Percentiles rank a stretch among this genome's conserved stretches.
Conservation (phyloP, 345 rosid species). For the Arabis alpina region DNA sequence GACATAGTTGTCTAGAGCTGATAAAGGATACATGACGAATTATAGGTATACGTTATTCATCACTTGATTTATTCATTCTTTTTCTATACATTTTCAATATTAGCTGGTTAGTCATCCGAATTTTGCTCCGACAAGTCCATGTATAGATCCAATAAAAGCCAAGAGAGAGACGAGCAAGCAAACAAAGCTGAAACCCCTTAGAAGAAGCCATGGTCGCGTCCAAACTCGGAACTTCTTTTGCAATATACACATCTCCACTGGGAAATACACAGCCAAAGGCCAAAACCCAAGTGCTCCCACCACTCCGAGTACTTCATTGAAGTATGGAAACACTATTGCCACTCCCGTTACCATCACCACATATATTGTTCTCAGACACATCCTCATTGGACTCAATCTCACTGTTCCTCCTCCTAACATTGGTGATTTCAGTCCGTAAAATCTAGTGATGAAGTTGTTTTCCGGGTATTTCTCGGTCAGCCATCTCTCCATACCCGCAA, state of each 20-base stretch:
- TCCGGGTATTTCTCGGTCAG: constrained; percentile 49
- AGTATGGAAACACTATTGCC: constrained; percentile 72
- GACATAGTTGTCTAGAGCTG: too few species aligned
- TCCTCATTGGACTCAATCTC: constrained; percentile 36
- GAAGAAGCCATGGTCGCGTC: constrained; percentile 61
- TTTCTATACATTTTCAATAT: neutral
- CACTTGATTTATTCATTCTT: neutral
- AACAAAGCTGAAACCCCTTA: constrained; percentile 48
- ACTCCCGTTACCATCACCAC: constrained; percentile 58
- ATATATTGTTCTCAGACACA: constrained; percentile 48
- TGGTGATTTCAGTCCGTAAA: constrained; percentile 47
- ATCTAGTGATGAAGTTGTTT: constrained; percentile 42
- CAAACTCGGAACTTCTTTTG: constrained; percentile 58
- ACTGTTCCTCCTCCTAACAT: constrained; percentile 36
- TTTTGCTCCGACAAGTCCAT: constrained; percentile 64
- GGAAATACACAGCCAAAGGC: constrained; percentile 80
- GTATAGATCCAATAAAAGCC: constrained; percentile 60
- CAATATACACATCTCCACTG: constrained; percentile 68
- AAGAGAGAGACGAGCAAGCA: constrained; percentile 52
- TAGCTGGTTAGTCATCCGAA: constrained; percentile 30
- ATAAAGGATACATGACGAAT: too few species aligned
- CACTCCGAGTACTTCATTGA: constrained; percentile 79
- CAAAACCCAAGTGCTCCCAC: constrained; percentile 76
- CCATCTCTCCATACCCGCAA: constrained; percentile 64
- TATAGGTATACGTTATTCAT: neutral